phyloP scores from a whole-genome alignment of 2,329 filamentous ascomycete genomes.

The Botryotinia globosa region DNA sequence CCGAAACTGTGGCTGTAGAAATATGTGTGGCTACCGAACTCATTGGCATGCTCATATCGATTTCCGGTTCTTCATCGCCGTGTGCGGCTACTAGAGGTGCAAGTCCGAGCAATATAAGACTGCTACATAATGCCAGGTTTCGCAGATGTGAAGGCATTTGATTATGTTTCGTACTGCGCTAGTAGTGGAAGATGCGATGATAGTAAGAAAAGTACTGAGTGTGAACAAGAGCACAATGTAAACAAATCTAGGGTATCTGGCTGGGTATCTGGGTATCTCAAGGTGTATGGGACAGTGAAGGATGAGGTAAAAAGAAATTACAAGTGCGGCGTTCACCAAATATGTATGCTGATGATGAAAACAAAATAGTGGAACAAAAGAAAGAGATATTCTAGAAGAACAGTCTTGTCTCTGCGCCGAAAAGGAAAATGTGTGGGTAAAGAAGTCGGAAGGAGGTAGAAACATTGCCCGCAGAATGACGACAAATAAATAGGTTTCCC shows the following conservation, averaged over 20 bases:
- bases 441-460: neutral
- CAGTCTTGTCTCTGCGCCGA: conserved; percentile 5
- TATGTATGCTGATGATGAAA: conserved; percentile 14
- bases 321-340: conserved; percentile 3
- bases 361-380: conserved; percentile 15
- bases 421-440: neutral
- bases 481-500: conserved; percentile 1
- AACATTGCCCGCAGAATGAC: neutral
- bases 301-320: neutral
- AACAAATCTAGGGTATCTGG: neutral
- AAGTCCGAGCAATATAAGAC: conserved; percentile 22
- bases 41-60: conserved; percentile 27
- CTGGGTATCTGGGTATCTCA: neutral
- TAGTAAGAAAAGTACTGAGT: neutral
- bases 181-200: neutral
- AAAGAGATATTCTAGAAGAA: conserved; percentile 11
- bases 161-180: neutral
- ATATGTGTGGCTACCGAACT: conserved; percentile 16
- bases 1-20: neutral
- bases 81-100: conserved; percentile 20
- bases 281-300: neutral
- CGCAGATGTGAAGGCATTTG: conserved; percentile 15
- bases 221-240: neutral
- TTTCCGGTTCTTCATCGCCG: conserved; percentile 33
- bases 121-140: conserved; percentile 3